A percentile compares a stretch with the other conserved stretches of the same genome.
phyloP scores from a whole-genome alignment of 1,139 yeast genomes.

The Saccharomyces hybrid region DNA sequence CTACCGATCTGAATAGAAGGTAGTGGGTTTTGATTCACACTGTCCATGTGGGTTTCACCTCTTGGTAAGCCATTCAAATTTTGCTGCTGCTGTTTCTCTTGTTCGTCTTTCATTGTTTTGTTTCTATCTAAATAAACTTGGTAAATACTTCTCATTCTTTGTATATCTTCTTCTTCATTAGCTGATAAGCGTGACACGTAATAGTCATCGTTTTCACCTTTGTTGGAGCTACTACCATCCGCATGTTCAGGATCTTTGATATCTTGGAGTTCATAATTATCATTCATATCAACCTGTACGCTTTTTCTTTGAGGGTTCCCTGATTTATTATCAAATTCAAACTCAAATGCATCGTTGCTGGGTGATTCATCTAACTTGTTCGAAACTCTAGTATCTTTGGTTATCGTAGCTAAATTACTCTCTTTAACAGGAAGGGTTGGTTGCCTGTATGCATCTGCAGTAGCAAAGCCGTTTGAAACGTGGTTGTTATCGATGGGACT shows the following conservation, averaged over 20 bases:
- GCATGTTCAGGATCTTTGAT: not conserved
- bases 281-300: not conserved
- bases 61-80: constrained; percentile 2
- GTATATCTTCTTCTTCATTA: constrained; percentile 62
- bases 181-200: constrained; percentile 35
- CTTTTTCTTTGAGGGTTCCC: not conserved
- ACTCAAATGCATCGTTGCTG: not conserved
- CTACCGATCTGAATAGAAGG: not conserved
- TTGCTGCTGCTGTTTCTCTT: not conserved
- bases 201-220: constrained; percentile 47
- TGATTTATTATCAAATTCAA: not conserved
- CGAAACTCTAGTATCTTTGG: not conserved
- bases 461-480: not conserved
- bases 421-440: not conserved
- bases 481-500: not conserved
- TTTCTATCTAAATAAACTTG: constrained; percentile 65
- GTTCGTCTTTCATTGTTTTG: constrained; percentile 32
- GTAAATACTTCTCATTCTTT: constrained; percentile 71
- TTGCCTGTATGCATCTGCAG: not conserved
- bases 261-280: not conserved
- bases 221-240: not conserved
- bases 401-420: not conserved
- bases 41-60: not conserved
- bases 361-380: not conserved
- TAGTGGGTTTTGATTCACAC: not conserved